Evolutionary conservation across 768 basidiomycete genomes (phyloP).

Genomic region (Cystofilobasidium ferigula): DNA sequence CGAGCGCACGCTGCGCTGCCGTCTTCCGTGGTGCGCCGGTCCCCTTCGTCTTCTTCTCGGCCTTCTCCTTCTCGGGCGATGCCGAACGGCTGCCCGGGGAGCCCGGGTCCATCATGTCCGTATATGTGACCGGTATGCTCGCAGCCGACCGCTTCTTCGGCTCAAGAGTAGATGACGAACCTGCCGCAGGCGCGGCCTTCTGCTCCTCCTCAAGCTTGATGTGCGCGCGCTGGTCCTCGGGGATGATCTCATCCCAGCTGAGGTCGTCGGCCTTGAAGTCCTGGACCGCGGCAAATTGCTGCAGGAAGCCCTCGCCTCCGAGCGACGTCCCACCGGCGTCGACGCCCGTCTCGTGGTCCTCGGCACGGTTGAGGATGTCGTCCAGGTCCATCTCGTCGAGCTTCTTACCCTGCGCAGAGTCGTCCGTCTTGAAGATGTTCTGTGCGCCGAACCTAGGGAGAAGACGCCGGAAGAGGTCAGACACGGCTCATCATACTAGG

Average conservation of each 20-base stretch:
- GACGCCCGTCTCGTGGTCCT: slow-evolving; percentile 87
- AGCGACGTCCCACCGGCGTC: slow-evolving; percentile 77
- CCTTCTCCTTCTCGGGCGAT: slow-evolving; percentile 12
- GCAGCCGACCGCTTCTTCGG: slow-evolving; percentile 67
- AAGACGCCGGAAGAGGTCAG: background rate
- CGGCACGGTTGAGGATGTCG: slow-evolving; percentile 90
- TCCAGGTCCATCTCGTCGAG: slow-evolving; percentile 98
- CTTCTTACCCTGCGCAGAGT: slow-evolving; percentile 80
- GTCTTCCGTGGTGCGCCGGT: slow-evolving; percentile 69
- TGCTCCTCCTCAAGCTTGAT: slow-evolving; percentile 70
- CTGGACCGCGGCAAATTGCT: slow-evolving; percentile 87
- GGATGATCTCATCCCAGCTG: slow-evolving; percentile 98
- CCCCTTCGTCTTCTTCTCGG: slow-evolving; percentile 44
- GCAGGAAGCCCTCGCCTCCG: slow-evolving; percentile 94
- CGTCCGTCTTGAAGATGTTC: slow-evolving; percentile 99
- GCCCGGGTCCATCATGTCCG: slow-evolving; percentile 62
- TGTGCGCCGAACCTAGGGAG: slow-evolving; percentile 67
- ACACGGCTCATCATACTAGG: too few species aligned
- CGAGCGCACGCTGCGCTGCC: slow-evolving; percentile 86
- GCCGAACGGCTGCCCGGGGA: slow-evolving; percentile 47
- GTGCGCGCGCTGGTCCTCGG: slow-evolving; percentile 74
- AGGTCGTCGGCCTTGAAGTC: slow-evolving; percentile 94
- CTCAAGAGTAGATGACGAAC: slow-evolving; percentile 43
- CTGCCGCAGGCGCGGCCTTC: slow-evolving; percentile 35
- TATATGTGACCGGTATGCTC: slow-evolving; percentile 57